phyloP scores from a whole-genome alignment of 2,329 filamentous ascomycete genomes.

The Paraconiothyrium brasiliense region DNA sequence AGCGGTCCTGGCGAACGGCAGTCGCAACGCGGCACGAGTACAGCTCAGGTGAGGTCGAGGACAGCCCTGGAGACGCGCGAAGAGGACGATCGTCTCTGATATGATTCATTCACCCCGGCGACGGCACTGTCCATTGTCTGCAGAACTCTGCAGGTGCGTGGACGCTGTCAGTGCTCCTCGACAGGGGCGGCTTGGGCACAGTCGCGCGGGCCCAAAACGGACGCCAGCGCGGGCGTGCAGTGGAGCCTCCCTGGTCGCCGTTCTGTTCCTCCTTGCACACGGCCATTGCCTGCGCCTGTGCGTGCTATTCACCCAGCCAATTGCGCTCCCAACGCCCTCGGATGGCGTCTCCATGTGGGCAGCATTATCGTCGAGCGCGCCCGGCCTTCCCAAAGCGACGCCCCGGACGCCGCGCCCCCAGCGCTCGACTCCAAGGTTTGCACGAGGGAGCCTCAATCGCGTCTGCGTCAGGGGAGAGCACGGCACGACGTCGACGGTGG shows the following conservation, averaged over 20 bases:
- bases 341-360: slow-evolving; percentile 16
- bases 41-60: neutral
- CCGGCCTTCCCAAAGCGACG: neutral
- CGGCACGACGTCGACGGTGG: slow-evolving; percentile 16
- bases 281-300: slow-evolving; percentile 20
- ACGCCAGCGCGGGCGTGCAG: slow-evolving; percentile 19
- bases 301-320: slow-evolving; percentile 28
- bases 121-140: neutral
- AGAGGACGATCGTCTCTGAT: neutral
- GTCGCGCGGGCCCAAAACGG: slow-evolving; percentile 28
- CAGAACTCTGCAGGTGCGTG: slow-evolving; percentile 17
- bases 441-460: slow-evolving; percentile 8
- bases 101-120: slow-evolving; percentile 5
- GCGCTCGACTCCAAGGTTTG: neutral
- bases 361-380: neutral
- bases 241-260: slow-evolving; percentile 19
- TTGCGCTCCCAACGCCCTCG: slow-evolving; percentile 11
- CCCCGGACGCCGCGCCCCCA: neutral
- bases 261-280: slow-evolving; percentile 32
- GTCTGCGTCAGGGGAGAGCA: slow-evolving; percentile 3
- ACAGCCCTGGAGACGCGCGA: slow-evolving; percentile 4
- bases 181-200: slow-evolving; percentile 24
- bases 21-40: slow-evolving; percentile 2
- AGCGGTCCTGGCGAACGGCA: slow-evolving; percentile 9
- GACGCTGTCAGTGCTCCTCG: slow-evolving; percentile 22